phyloP scores from a whole-genome alignment of 2,329 filamentous ascomycete species.

The Botryotinia globosa region DNA sequence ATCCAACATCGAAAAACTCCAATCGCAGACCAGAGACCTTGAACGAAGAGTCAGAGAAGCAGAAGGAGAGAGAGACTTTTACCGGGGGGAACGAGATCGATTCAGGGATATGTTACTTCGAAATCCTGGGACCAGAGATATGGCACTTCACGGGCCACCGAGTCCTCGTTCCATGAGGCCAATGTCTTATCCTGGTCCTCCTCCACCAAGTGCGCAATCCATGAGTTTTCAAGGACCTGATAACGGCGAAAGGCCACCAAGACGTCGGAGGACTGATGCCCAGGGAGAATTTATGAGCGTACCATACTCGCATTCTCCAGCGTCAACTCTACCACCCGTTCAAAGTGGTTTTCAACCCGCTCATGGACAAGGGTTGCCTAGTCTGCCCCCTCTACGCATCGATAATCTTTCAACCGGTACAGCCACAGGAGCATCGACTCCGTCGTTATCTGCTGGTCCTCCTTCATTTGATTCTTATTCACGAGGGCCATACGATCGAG shows the following conservation, averaged over 20 bases:
- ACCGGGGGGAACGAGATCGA: constrained; percentile 69
- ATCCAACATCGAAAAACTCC: constrained; percentile 65
- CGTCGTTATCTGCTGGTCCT: constrained; percentile 26
- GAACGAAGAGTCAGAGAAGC: constrained; percentile 51
- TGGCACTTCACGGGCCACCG: constrained; percentile 50
- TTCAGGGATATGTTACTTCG: constrained; percentile 64
- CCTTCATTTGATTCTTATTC: constrained; percentile 33
- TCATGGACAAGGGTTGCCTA: constrained; percentile 27
- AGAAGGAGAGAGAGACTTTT: constrained; percentile 67
- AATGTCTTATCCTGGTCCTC: constrained; percentile 29
- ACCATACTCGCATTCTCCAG: constrained; percentile 34
- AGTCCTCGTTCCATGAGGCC: constrained; percentile 44
- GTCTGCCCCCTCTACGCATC: constrained; percentile 36
- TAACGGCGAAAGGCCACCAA: constrained; percentile 31
- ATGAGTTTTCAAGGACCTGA: constrained; percentile 28
- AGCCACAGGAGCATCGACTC: constrained; percentile 22
- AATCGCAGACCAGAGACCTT: constrained; percentile 68
- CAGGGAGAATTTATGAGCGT: constrained; percentile 35
- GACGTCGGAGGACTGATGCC: constrained; percentile 36
- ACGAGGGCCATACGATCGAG: constrained; percentile 30
- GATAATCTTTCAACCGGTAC: constrained; percentile 29
- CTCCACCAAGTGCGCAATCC: constrained; percentile 26
- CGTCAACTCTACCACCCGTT: constrained; percentile 35
- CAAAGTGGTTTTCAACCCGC: constrained; percentile 27
- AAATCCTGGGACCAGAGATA: constrained; percentile 54